Conservation (phyloP, 225 moss, liverwort and hornwort genomes). For the Marchantia paleacea region DNA sequence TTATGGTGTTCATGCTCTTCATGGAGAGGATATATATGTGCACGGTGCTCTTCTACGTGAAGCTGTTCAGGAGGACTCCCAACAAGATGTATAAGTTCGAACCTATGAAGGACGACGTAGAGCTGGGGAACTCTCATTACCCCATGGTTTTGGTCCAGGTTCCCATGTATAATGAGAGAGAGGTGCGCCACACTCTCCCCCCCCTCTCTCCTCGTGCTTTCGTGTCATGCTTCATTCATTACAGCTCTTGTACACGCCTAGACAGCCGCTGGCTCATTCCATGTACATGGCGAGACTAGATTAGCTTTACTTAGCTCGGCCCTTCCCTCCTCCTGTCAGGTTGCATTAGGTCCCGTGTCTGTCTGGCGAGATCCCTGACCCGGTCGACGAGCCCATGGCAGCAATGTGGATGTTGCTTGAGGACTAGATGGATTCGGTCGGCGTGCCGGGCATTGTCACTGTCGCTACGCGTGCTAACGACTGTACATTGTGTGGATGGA, state of each 20-base stretch:
- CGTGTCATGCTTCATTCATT: too few relatives aligned
- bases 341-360: background rate
- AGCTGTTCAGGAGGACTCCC: conserved; percentile 46
- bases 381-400: too few relatives aligned
- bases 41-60: conserved; percentile 55
- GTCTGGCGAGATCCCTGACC: background rate
- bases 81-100: conserved; percentile 53
- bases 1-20: conserved; percentile 80
- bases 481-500: background rate
- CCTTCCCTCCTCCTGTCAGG: too few relatives aligned
- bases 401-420: background rate
- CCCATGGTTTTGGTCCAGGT: conserved; percentile 84
- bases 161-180: conserved; percentile 81
- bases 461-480: too few relatives aligned
- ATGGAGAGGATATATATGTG: conserved; percentile 76
- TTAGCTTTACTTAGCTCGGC: background rate
- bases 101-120: conserved; percentile 67
- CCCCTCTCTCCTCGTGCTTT: too few relatives aligned
- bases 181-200: conserved; percentile 35
- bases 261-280: too few relatives aligned
- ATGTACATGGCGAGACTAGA: too few relatives aligned
- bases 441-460: too few relatives aligned
- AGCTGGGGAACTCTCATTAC: conserved; percentile 59
- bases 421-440: too few relatives aligned
- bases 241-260: too few relatives aligned